Percentiles rank a stretch among this genome's conserved stretches.
Conservation (phyloP, 164 flowering plant species). For the Echeveria elegans region DNA sequence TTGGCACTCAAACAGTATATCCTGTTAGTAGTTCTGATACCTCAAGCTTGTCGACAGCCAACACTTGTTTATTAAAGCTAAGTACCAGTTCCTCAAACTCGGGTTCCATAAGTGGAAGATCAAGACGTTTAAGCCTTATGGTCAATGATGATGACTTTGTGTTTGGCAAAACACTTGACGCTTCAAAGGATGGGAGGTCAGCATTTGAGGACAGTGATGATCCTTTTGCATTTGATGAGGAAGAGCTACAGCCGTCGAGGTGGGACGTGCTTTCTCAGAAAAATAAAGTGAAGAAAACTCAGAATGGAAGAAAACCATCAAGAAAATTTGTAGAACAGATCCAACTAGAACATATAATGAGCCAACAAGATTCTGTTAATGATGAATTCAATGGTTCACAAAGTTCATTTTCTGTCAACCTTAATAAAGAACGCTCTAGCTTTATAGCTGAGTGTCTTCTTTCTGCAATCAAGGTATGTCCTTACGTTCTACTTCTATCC, state of each 20-base stretch:
- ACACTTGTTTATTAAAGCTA: constrained; percentile 22
- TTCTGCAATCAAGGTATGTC: constrained; percentile 74
- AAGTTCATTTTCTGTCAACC: constrained; percentile 24
- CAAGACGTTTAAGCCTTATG: constrained; percentile 23
- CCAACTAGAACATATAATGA: constrained; percentile 20
- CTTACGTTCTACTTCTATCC: constrained; percentile 6
- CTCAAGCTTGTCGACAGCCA: constrained; percentile 22
- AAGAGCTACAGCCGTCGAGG: constrained; percentile 59
- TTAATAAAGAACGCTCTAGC: constrained; percentile 30
- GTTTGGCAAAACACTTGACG: constrained; percentile 17
- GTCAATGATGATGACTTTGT: constrained; percentile 17
- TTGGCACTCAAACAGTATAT: constrained; percentile 16
- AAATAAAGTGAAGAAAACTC: constrained; percentile 21
- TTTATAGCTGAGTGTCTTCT: constrained; percentile 86
- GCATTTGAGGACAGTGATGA: constrained; percentile 48
- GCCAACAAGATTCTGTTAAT: constrained; percentile 37
- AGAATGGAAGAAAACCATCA: constrained; percentile 15
- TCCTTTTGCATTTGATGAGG: constrained; percentile 93
- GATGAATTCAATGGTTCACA: constrained; percentile 17
- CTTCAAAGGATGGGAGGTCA: constrained; percentile 15
- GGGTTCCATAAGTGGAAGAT: constrained; percentile 29
- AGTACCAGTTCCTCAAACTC: constrained; percentile 35
- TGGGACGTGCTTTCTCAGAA: constrained; percentile 67
- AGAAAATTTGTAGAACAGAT: constrained; percentile 26
- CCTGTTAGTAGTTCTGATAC: constrained; percentile 33